Evolutionary conservation across 2,329 filamentous ascomycete genomes (phyloP).

Genomic region (Beauveria bassiana): DNA sequence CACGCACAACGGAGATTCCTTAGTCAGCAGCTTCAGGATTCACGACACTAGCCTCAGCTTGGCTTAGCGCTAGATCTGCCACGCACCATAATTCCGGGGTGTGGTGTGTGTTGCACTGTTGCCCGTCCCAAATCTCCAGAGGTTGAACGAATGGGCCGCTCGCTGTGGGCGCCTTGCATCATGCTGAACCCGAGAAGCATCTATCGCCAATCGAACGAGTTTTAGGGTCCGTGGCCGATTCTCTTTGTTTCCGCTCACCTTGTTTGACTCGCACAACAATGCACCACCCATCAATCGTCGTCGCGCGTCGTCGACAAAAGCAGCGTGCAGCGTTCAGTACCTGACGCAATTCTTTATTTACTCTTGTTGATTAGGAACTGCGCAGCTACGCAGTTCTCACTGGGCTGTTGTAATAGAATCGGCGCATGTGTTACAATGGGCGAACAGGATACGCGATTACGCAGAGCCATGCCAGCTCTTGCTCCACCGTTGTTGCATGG

Average conservation of each 20-base stretch:
- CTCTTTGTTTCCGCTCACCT: neutral
- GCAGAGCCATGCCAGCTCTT: neutral
- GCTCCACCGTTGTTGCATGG: neutral
- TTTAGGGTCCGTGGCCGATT: neutral
- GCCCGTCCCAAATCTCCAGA: neutral
- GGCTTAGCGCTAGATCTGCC: constrained; percentile 5
- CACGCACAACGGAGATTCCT: neutral
- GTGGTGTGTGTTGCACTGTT: neutral
- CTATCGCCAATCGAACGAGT: neutral
- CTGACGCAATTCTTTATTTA: neutral
- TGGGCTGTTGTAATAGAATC: neutral
- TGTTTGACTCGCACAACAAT: neutral
- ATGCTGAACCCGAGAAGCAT: neutral
- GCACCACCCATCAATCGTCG: neutral
- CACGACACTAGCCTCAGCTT: neutral
- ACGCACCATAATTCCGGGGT: constrained; percentile 2
- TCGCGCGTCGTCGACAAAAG: neutral
- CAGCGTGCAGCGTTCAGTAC: neutral
- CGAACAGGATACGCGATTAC: neutral
- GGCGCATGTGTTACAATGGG: neutral
- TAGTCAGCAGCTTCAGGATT: neutral
- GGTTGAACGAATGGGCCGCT: neutral
- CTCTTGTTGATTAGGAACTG: neutral
- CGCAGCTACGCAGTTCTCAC: neutral
- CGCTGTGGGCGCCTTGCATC: neutral